phyloP scores from a whole-genome alignment of 1,284 basidiomycete species.

The Xerocomus minutiporus region DNA sequence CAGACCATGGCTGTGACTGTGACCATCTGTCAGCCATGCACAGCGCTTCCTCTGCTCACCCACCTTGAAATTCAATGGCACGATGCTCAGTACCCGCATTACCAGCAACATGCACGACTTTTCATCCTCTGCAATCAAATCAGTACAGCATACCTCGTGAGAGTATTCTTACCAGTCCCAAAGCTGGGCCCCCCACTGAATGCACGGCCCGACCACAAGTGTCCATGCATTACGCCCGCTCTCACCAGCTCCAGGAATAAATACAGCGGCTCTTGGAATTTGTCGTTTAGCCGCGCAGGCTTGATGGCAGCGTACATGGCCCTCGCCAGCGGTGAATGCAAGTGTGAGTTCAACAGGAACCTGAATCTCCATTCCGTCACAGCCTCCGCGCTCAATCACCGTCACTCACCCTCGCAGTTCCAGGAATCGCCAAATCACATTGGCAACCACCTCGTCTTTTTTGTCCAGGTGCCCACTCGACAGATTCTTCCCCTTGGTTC shows the following conservation, averaged over 20 bases:
- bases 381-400: not conserved
- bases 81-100: slow-evolving; percentile 92
- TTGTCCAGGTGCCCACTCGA: slow-evolving; percentile 71
- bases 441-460: slow-evolving; percentile 98
- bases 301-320: slow-evolving; percentile 84
- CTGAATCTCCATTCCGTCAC: slow-evolving; percentile 37
- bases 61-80: slow-evolving; percentile 91
- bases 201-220: slow-evolving; percentile 82
- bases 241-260: slow-evolving; percentile 89
- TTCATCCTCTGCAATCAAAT: slow-evolving; percentile 66
- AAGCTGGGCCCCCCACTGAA: slow-evolving; percentile 96
- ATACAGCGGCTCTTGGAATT: slow-evolving; percentile 96
- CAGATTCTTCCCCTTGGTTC: slow-evolving; percentile 62
- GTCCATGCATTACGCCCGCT: slow-evolving; percentile 92
- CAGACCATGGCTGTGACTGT: slow-evolving; percentile 84
- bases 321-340: slow-evolving; percentile 84
- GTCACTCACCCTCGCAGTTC: slow-evolving; percentile 80
- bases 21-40: slow-evolving; percentile 9
- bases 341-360: slow-evolving; percentile 85
- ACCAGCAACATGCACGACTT: slow-evolving; percentile 90
- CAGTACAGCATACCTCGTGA: slow-evolving; percentile 11
- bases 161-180: slow-evolving; percentile 61
- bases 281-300: slow-evolving; percentile 85
- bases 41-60: slow-evolving; percentile 19
- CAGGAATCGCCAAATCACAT: slow-evolving; percentile 97